Base-by-base conservation (phyloP, 441 rosid genomes). In the Gossypium gossypioides region DNA sequence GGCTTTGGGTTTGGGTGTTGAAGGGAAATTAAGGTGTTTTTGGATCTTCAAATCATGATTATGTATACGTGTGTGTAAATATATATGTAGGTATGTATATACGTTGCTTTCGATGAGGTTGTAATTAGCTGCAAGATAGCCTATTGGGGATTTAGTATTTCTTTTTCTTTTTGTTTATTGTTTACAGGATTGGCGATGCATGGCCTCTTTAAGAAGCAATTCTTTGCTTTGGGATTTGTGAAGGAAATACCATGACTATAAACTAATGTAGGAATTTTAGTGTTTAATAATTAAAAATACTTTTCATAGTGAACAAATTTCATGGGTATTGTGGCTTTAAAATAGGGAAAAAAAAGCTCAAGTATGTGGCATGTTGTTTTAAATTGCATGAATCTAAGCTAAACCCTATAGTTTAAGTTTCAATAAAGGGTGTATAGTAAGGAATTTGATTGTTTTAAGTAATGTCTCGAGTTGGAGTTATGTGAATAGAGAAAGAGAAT, bases 41-140 rank as follows among this genome's bases (percentile, higher is more conserved):
- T 57, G 21, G 27, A 54, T 54, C 2, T 55, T 21, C 13, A 8
- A 21, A 55, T 22, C 29, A 57, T 24, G 62, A 12, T 27, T 59
- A 64, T 3, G 46, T 37, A 62, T 37, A 21, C 6, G 0, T 19
- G 8, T 32, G 5, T 50, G 4, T 50, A 50, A 4, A 46, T 46
- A 50, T 19, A 54, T 19, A 54, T 48, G 50, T 3, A 8, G 37
- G 7, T 32, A 32, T 6, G 37, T 32, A 32, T 32, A 32, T 42
- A 64, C 69, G 54, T 64, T 64, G 54, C 69, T 64, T 64, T 64
- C 42, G 34, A 3, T 12, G 54, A 60, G 54, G 54, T 21, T 42
- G 4, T 64, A 18, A 21, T 64, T 42, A 13, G 69, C 69, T 29
- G 54, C 32, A 64, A 64, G 9, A 42, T 21, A 21, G 54, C 54